These are phyloP conservation scores for Dactylonectria macrodidyma DNA, from an alignment of 2,329 filamentous ascomycete genomes.

Conservation along the genomic window DNA sequence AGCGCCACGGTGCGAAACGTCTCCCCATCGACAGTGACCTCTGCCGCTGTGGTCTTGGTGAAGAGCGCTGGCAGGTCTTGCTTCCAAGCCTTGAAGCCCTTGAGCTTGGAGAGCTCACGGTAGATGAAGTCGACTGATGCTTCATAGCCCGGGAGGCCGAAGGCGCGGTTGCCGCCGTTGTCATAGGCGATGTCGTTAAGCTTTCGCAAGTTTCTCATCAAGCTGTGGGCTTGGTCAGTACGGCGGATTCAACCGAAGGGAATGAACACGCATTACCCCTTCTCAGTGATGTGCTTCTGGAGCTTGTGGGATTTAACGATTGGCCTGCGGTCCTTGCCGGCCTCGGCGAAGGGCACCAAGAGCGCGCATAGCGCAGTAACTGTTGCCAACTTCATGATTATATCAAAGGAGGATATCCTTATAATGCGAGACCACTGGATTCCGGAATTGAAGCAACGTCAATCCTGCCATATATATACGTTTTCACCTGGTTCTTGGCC, in stretches of 20 bases:
- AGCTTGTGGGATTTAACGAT: constrained; percentile 42
- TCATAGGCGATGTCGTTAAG: constrained; percentile 51
- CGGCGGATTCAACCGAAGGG: fast-evolving
- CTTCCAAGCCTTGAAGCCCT: constrained; percentile 48
- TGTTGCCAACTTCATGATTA: constrained; percentile 40
- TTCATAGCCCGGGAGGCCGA: constrained; percentile 50
- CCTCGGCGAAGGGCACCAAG: constrained; percentile 37
- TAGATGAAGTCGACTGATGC: constrained; percentile 54
- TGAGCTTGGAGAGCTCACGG: constrained; percentile 46
- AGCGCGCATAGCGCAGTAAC: constrained; percentile 46
- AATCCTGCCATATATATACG: constrained; percentile 10
- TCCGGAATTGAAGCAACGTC: not conserved
- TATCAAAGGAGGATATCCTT: not conserved
- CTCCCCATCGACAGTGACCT: constrained; percentile 46
- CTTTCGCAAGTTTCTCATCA: constrained; percentile 46
- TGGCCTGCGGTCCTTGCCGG: constrained; percentile 38
- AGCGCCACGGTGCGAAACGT: constrained; percentile 46
- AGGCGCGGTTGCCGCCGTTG: constrained; percentile 52
- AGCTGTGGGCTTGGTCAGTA: constrained; percentile 26
- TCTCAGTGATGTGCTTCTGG: constrained; percentile 44
- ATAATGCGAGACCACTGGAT: not conserved
- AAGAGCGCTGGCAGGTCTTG: constrained; percentile 50
- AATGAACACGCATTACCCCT: constrained; percentile 23
- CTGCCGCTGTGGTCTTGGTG: constrained; percentile 41
- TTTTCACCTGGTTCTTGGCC: not conserved